Conservation (phyloP, 1,284 basidiomycete species). For the Papiliotrema laurentii region DNA sequence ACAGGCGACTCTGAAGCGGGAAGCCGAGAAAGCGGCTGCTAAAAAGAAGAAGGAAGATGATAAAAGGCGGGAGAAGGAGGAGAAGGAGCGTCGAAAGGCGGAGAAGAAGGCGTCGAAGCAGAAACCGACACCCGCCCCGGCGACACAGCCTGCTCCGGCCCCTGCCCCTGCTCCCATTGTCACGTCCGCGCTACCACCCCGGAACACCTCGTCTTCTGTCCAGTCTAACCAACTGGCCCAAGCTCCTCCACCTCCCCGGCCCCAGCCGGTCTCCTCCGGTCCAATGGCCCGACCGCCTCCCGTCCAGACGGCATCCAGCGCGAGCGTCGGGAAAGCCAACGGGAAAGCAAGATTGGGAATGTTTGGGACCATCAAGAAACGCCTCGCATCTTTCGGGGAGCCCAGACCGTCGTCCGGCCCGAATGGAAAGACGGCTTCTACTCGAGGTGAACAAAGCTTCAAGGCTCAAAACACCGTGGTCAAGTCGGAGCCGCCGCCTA, state of each 20-base stretch:
- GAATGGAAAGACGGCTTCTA: too few relatives aligned
- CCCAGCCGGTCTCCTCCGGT: too few relatives aligned
- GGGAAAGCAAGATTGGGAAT: constrained; percentile 9
- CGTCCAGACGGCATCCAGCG: neutral
- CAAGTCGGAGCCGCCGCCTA: neutral
- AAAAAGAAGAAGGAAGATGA: constrained; percentile 17
- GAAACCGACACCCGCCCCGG: too few relatives aligned
- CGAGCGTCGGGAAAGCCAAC: too few relatives aligned
- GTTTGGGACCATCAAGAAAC: constrained; percentile 24
- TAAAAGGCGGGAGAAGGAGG: constrained; percentile 13
- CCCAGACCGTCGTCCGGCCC: neutral
- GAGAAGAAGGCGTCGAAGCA: constrained; percentile 20
- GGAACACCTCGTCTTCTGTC: too few relatives aligned
- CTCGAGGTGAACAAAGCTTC: too few relatives aligned
- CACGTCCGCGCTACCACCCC: neutral
- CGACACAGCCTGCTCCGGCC: too few relatives aligned
- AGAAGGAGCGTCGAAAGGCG: constrained; percentile 8
- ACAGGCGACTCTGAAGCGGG: constrained; percentile 21
- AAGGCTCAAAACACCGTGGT: neutral
- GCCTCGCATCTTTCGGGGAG: constrained; percentile 14
- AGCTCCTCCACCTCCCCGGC: too few relatives aligned
- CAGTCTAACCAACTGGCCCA: too few relatives aligned
- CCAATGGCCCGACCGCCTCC: too few relatives aligned
- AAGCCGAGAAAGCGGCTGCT: constrained; percentile 22
- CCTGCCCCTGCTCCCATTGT: constrained; percentile 1